Conservation (phyloP, 768 basidiomycete genomes). For the Agrocybe chaxingu region DNA sequence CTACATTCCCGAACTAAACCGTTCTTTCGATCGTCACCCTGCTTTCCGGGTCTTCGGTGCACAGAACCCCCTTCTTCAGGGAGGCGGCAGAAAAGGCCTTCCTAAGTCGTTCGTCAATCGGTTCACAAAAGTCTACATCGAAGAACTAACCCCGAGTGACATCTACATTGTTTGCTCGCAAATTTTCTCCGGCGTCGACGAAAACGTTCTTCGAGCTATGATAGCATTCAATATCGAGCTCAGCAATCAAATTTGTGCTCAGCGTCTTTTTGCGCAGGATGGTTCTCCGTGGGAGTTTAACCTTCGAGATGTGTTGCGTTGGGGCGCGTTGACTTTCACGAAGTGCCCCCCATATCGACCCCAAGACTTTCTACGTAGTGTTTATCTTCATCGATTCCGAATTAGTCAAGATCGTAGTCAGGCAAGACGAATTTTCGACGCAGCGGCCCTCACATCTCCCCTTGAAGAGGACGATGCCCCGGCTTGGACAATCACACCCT, state of each 20-base stretch:
- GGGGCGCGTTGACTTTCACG: conserved; percentile 59
- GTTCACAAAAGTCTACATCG: conserved; percentile 95
- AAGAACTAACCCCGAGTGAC: conserved; percentile 78
- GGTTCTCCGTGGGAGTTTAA: conserved; percentile 99
- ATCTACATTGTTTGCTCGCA: conserved; percentile 74
- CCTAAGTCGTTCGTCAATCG: conserved; percentile 97
- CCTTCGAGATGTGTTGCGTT: conserved; percentile 88
- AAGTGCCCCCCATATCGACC: conserved; percentile 42
- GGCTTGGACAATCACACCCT: conserved; percentile 41
- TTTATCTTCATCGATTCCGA: conserved; percentile 89
- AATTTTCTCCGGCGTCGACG: conserved; percentile 61
- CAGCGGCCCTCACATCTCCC: conserved; percentile 37
- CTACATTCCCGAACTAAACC: conserved; percentile 91
- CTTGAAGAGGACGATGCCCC: conserved; percentile 24
- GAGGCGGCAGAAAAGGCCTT: conserved; percentile 94
- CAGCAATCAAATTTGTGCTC: conserved; percentile 61
- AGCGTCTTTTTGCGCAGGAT: conserved; percentile 66
- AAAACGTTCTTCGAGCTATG: conserved; percentile 62
- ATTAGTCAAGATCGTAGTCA: conserved; percentile 57
- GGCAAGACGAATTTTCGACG: conserved; percentile 52
- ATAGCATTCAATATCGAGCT: conserved; percentile 77
- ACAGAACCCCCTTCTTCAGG: conserved; percentile 94
- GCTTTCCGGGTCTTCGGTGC: conserved; percentile 97
- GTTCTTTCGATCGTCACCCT: conserved; percentile 84
- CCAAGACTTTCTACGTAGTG: conserved; percentile 56